phyloP scores from a whole-genome alignment of 1,284 basidiomycete genomes.

The Kwoniella shivajii region DNA sequence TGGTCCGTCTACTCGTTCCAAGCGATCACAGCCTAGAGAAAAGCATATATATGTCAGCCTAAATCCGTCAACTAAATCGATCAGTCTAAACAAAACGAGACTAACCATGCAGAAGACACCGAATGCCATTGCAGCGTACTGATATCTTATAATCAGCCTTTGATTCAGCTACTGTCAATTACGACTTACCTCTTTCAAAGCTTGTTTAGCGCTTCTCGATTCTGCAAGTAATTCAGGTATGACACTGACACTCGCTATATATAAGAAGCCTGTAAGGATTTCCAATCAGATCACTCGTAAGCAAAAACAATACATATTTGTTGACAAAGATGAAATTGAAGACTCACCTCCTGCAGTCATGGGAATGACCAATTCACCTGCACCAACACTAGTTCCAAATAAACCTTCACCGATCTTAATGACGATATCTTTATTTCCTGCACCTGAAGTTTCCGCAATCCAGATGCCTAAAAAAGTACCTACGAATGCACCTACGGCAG shows the following conservation, averaged over 20 bases:
- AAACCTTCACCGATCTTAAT: slow-evolving; percentile 63
- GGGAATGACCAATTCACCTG: slow-evolving; percentile 82
- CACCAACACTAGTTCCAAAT: slow-evolving; percentile 74
- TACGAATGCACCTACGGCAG: slow-evolving; percentile 84
- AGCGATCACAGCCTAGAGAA: slow-evolving; percentile 48
- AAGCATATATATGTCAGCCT: too few relatives aligned
- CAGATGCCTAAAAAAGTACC: slow-evolving; percentile 87
- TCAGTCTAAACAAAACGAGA: too few relatives aligned
- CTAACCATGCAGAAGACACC: slow-evolving; percentile 82
- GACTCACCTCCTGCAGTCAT: slow-evolving; percentile 73
- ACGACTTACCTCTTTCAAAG: slow-evolving; percentile 71
- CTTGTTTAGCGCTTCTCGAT: slow-evolving; percentile 80
- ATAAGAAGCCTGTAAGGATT: slow-evolving; percentile 68
- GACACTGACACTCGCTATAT: slow-evolving; percentile 86
- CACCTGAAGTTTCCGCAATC: slow-evolving; percentile 61
- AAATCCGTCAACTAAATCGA: too few relatives aligned
- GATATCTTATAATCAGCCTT: background rate
- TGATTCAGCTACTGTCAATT: slow-evolving; percentile 22
- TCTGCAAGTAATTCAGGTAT: slow-evolving; percentile 81
- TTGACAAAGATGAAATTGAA: background rate
- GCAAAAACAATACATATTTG: background rate
- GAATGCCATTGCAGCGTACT: slow-evolving; percentile 87
- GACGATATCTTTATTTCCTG: slow-evolving; percentile 33
- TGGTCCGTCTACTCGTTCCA: slow-evolving; percentile 81
- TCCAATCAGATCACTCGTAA: background rate